Conservation (phyloP, 2,329 filamentous ascomycete genomes). For the Epichloe sp. region DNA sequence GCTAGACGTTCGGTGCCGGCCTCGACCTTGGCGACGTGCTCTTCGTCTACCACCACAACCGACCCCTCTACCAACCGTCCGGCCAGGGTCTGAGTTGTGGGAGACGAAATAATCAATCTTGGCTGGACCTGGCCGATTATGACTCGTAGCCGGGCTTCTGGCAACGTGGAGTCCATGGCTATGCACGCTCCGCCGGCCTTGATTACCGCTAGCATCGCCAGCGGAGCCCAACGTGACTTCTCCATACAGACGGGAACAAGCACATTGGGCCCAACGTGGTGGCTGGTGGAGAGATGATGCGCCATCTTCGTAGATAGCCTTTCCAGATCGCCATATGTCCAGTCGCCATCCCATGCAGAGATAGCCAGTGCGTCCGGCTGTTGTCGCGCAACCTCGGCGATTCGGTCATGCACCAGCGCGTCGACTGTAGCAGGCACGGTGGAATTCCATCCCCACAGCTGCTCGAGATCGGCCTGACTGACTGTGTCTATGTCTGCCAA, state of each 20-base stretch:
- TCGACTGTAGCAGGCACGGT: too few relatives aligned
- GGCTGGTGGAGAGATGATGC: not conserved
- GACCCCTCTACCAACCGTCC: not conserved
- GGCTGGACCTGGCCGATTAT: constrained; percentile 9
- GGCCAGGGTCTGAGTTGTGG: not conserved
- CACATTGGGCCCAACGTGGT: not conserved
- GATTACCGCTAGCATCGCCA: not conserved
- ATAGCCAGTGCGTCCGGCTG: not conserved
- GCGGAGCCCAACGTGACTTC: constrained; percentile 1
- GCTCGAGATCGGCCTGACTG: too few relatives aligned
- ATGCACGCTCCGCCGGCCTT: constrained; percentile 1
- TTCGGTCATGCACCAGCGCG: too few relatives aligned
- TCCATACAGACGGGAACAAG: not conserved
- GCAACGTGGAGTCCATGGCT: constrained; percentile 7
- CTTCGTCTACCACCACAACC: not conserved
- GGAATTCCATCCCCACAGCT: too few relatives aligned
- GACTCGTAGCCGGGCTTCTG: constrained; percentile 6
- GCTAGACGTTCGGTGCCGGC: not conserved
- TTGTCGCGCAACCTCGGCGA: too few relatives aligned
- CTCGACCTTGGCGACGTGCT: not conserved
- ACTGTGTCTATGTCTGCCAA: too few relatives aligned
- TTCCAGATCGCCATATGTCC: constrained; percentile 22
- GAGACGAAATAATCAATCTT: constrained; percentile 9
- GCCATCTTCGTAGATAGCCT: not conserved
- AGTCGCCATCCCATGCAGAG: constrained; percentile 24